These are phyloP conservation scores for Solanum etuberosum DNA, from an alignment of 257 asterid species.

Conservation along the genomic window DNA sequence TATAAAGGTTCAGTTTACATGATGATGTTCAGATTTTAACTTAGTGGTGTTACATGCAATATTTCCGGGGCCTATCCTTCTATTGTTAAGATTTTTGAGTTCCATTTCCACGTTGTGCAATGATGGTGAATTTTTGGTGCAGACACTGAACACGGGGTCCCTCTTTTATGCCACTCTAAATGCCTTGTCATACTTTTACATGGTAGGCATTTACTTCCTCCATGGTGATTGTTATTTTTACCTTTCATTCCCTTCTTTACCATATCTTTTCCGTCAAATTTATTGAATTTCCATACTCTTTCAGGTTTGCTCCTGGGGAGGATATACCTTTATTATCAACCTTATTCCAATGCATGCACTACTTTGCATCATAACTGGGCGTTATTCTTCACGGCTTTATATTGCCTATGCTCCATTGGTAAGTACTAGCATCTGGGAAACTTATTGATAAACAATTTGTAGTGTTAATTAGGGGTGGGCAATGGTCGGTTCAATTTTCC, in stretches of 20 bases:
- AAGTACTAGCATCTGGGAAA: conserved; percentile 20
- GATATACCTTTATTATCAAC: conserved; percentile 94
- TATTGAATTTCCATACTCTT: not conserved
- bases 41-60: not conserved
- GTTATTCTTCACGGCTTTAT: conserved; percentile 90
- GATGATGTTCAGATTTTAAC: not conserved
- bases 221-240: not conserved
- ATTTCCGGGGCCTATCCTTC: not conserved
- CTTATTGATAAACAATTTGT: not conserved
- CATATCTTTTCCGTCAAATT: not conserved
- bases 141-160: conserved; percentile 97
- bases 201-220: conserved; percentile 38
- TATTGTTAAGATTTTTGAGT: not conserved
- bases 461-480: not conserved
- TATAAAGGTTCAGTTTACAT: conserved; percentile 54
- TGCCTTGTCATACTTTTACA: conserved; percentile 89
- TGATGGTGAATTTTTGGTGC: conserved; percentile 18
- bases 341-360: conserved; percentile 99
- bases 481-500: not conserved
- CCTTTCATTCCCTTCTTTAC: not conserved
- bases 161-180: conserved; percentile 91
- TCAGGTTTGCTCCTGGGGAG: conserved; percentile 99
- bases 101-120: not conserved
- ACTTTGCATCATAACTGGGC: conserved; percentile 54
- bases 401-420: conserved; percentile 97